Evolutionary conservation across 2,329 filamentous ascomycete genomes (phyloP).

Genomic region (Niveomyces coronatus): DNA sequence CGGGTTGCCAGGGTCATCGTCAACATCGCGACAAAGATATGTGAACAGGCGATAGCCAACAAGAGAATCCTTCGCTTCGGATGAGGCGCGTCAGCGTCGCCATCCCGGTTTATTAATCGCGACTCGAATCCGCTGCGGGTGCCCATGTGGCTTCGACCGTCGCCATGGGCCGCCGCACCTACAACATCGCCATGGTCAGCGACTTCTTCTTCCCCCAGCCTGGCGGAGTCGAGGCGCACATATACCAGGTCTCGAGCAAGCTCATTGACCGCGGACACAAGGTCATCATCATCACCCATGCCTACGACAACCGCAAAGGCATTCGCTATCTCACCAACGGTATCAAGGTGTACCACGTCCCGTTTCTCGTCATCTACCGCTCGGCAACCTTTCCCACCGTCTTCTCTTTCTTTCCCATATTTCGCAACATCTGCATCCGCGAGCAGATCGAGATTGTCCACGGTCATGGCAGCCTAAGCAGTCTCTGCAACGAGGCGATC

Average conservation of each 20-base stretch:
- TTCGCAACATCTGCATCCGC: conserved; percentile 88
- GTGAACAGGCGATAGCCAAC: not conserved
- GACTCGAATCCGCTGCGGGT: no score
- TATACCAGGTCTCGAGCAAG: conserved; percentile 94
- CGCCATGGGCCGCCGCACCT: conserved; percentile 44
- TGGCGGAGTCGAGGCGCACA: conserved; percentile 93
- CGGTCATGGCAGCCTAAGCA: conserved; percentile 90
- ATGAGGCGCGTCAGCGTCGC: not conserved
- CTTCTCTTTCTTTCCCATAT: conserved; percentile 97
- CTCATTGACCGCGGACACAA: conserved; percentile 96
- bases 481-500: conserved; percentile 87
- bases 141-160: no score
- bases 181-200: conserved; percentile 83
- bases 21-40: no score
- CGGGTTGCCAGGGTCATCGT: no score
- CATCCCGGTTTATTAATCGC: no score
- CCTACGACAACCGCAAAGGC: conserved; percentile 82
- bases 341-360: conserved; percentile 95
- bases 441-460: conserved; percentile 96
- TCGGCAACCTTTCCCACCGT: conserved; percentile 90
- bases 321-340: conserved; percentile 95
- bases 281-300: conserved; percentile 94
- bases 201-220: conserved; percentile 99
- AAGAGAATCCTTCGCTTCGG: not conserved
- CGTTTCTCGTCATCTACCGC: conserved; percentile 92